Evolutionary conservation across 73 alveolate species (phyloP).

Genomic region (Paramecium octaurelia): DNA sequence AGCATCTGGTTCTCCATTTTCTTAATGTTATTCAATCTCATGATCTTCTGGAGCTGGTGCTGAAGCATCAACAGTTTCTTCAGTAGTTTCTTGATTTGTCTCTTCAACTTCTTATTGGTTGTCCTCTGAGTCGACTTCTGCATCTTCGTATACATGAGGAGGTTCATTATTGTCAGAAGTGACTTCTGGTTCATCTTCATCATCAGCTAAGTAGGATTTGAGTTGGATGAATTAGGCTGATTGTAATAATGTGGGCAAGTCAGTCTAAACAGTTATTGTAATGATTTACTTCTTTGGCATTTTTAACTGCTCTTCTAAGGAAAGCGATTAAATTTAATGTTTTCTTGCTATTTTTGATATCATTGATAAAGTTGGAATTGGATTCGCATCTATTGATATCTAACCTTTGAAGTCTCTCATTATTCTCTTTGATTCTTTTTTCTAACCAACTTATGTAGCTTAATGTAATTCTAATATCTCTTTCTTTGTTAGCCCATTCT

Average conservation of each 20-base stretch:
- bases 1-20: neutral
- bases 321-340: neutral
- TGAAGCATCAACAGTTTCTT: neutral
- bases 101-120: neutral
- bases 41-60: neutral
- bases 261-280: neutral
- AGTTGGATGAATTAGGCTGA: conserved; percentile 37
- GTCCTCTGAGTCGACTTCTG: neutral
- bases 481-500: conserved; percentile 24
- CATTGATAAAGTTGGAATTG: conserved; percentile 29
- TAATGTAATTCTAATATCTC: conserved; percentile 36
- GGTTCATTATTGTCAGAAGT: neutral
- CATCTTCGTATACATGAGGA: conserved; percentile 2
- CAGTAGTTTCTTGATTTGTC: neutral
- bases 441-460: conserved; percentile 42
- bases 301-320: conserved; percentile 33
- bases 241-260: conserved; percentile 21
- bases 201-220: conserved; percentile 26
- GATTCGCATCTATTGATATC: conserved; percentile 46
- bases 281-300: conserved; percentile 26
- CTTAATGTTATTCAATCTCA: neutral
- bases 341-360: conserved; percentile 23
- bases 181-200: neutral
- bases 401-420: neutral
- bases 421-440: conserved; percentile 36